These are phyloP conservation scores for Astrephomene gubernaculifera DNA, from an alignment of 139 green algal species.

Conservation along the genomic window DNA sequence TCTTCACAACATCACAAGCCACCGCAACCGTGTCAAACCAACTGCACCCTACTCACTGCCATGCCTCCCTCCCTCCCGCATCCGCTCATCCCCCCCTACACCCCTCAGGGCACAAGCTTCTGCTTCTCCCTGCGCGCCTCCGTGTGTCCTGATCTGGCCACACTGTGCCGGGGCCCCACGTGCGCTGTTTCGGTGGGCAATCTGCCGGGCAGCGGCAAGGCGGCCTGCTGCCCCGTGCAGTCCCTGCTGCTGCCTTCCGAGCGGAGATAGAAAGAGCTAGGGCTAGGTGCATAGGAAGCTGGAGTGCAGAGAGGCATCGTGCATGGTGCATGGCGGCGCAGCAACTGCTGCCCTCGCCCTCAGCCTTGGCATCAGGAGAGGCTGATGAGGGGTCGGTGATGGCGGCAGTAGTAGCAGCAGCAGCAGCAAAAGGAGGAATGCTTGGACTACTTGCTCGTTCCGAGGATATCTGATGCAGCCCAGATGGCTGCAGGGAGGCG, in stretches of 20 bases:
- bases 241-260: no score
- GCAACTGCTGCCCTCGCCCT: background rate
- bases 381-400: no score
- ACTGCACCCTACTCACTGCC: background rate
- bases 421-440: no score
- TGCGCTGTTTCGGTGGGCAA: constrained; percentile 12
- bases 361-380: no score
- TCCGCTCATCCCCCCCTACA: background rate
- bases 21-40: no score
- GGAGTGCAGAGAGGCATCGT: background rate
- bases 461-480: no score
- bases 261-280: no score
- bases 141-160: background rate
- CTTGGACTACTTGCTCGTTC: no score
- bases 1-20: no score
- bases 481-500: no score
- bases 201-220: background rate
- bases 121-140: constrained; percentile 18
- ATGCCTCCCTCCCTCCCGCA: background rate
- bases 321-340: background rate
- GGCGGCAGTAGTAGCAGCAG: no score
- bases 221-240: constrained; percentile 22
- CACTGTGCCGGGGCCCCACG: background rate
- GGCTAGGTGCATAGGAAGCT: background rate
- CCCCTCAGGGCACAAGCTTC: background rate